These are phyloP conservation scores for Aspergillus kassunensis DNA, from an alignment of 495 filamentous ascomycete genomes.

Conservation along the genomic window DNA sequence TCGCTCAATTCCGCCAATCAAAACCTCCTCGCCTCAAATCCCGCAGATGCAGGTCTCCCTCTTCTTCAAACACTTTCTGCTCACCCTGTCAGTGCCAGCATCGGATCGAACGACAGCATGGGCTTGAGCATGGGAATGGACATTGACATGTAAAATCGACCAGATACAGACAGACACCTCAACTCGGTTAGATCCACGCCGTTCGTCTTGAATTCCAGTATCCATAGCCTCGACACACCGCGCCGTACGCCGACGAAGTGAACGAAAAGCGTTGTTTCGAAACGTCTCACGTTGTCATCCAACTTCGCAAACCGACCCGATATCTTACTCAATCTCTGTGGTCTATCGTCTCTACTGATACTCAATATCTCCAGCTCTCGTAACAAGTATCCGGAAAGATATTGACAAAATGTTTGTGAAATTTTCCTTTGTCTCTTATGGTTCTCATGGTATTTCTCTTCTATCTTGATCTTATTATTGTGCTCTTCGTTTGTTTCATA, in stretches of 20 bases:
- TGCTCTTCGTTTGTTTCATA: background rate
- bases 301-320: too few species aligned
- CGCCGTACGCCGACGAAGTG: too few species aligned
- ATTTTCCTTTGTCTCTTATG: too few species aligned
- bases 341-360: slow-evolving; percentile 10
- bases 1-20: slow-evolving; percentile 9
- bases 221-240: too few species aligned
- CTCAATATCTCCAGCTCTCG: slow-evolving; percentile 4
- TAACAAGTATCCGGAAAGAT: slow-evolving; percentile 3
- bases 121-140: slow-evolving; percentile 36
- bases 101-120: slow-evolving; percentile 24
- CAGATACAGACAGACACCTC: background rate
- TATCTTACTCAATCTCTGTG: background rate
- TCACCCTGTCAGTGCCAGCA: slow-evolving; percentile 22
- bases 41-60: slow-evolving; percentile 27
- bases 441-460: too few species aligned
- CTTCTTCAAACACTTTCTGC: slow-evolving; percentile 34
- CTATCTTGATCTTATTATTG: slow-evolving; percentile 9
- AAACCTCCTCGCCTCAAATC: slow-evolving; percentile 20
- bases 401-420: slow-evolving; percentile 17
- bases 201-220: too few species aligned
- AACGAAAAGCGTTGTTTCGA: background rate
- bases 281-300: background rate
- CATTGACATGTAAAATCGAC: slow-evolving; percentile 25
- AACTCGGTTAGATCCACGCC: background rate